A percentile compares a stretch with the other conserved stretches of the same genome.
Evolutionary conservation across 768 basidiomycete species (phyloP).

Genomic region (Tephrocybe sp.): DNA sequence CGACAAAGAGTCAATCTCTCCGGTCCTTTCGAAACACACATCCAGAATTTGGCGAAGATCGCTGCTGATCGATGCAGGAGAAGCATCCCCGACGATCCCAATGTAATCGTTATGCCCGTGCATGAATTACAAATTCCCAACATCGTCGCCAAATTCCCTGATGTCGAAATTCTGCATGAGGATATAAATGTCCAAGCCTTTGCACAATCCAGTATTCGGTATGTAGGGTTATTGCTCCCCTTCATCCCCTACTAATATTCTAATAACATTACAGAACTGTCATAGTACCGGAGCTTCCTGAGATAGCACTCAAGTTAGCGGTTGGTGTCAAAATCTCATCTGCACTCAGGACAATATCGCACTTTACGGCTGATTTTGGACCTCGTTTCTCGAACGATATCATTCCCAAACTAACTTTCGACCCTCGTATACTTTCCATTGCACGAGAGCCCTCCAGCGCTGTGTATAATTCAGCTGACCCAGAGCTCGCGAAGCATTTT

Average conservation of each 20-base stretch:
- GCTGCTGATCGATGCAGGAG: slow-evolving; percentile 31
- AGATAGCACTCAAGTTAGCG: slow-evolving; percentile 49
- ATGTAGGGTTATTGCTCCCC: slow-evolving; percentile 10
- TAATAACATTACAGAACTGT: slow-evolving; percentile 38
- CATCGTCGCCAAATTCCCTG: slow-evolving; percentile 41
- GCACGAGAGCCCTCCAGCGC: slow-evolving; percentile 53
- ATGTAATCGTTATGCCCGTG: slow-evolving; percentile 44
- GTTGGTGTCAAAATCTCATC: slow-evolving; percentile 61
- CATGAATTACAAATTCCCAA: slow-evolving; percentile 54
- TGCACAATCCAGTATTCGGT: slow-evolving; percentile 58
- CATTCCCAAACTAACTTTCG: slow-evolving; percentile 46
- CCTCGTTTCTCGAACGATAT: slow-evolving; percentile 54
- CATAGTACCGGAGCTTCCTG: slow-evolving; percentile 42
- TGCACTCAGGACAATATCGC: slow-evolving; percentile 57
- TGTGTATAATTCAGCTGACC: slow-evolving; percentile 39
- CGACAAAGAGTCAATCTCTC: slow-evolving; percentile 35
- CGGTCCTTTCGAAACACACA: slow-evolving; percentile 43
- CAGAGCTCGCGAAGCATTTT: slow-evolving; percentile 52
- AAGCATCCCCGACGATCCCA: slow-evolving; percentile 23
- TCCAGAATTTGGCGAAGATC: slow-evolving; percentile 30
- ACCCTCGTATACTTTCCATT: slow-evolving; percentile 41
- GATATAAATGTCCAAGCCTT: slow-evolving; percentile 41
- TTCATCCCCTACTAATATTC: slow-evolving; percentile 1
- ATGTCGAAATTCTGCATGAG: slow-evolving; percentile 40
- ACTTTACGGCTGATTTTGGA: slow-evolving; percentile 56